Evolutionary conservation across 805 yeast species (phyloP).

Genomic region (Ogataea nitratoaversa): DNA sequence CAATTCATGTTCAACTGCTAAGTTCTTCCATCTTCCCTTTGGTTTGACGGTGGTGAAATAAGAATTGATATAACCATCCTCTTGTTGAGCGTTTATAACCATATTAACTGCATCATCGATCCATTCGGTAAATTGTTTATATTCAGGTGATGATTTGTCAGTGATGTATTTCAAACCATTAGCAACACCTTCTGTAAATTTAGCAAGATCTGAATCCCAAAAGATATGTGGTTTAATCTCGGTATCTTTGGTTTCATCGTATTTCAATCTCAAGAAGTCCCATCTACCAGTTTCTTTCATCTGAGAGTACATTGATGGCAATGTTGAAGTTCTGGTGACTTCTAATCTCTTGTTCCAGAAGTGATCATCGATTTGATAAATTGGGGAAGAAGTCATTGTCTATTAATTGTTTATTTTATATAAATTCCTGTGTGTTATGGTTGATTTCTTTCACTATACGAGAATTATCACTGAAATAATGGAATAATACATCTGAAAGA

Average conservation of each 20-base stretch:
- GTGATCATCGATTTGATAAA: slow-evolving; percentile 1
- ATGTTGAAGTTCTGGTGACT: slow-evolving; percentile 14
- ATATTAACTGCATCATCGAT: slow-evolving; percentile 17
- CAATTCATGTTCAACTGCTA: slow-evolving; percentile 11
- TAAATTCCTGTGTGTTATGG: no score
- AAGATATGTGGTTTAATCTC: slow-evolving; percentile 19
- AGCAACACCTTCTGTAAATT: slow-evolving; percentile 21
- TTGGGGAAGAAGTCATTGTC: not conserved
- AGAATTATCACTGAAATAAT: no score
- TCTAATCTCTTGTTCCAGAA: slow-evolving; percentile 18
- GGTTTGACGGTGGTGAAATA: slow-evolving; percentile 21
- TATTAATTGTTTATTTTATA: no score
- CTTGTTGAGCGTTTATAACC: slow-evolving; percentile 21
- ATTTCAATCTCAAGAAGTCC: slow-evolving; percentile 16
- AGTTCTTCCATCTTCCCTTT: slow-evolving; percentile 12
- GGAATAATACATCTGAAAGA: no score
- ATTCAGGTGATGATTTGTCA: slow-evolving; percentile 1
- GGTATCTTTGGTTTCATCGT: not conserved
- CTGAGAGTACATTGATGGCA: slow-evolving; percentile 18
- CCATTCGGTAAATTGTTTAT: slow-evolving; percentile 12
- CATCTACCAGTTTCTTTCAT: slow-evolving; percentile 22
- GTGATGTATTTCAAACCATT: slow-evolving; percentile 15
- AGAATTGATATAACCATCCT: slow-evolving; percentile 24
- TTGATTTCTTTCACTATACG: no score
- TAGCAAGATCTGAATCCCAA: slow-evolving; percentile 28